These are phyloP conservation scores for Eucalyptus regnans DNA, from an alignment of 345 rosid genomes.

Conservation along the genomic window DNA sequence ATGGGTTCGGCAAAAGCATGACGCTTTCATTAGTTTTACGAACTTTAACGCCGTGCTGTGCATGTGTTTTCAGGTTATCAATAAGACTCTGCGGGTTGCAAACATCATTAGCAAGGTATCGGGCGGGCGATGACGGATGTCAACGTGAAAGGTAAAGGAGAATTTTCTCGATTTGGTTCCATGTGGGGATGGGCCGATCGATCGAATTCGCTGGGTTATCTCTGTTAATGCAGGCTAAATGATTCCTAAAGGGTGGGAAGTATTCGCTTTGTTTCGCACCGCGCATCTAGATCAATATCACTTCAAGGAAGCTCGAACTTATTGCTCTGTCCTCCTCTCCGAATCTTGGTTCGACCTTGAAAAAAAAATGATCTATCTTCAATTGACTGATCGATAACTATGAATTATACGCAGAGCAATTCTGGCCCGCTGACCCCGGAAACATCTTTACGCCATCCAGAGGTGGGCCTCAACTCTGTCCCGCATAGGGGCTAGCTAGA, in stretches of 20 bases:
- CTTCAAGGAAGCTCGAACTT: constrained; percentile 78
- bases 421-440: background rate
- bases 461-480: constrained; percentile 8
- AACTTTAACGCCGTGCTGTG: too few relatives aligned
- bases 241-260: constrained; percentile 91
- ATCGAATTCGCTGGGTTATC: background rate
- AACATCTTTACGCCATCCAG: constrained; percentile 8
- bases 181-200: background rate
- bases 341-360: background rate
- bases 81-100: too few relatives aligned
- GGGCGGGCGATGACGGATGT: constrained; percentile 67
- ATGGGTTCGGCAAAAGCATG: too few relatives aligned
- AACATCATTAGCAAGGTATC: constrained; percentile 13
- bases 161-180: background rate
- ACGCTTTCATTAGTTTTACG: background rate
- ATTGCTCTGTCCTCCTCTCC: background rate
- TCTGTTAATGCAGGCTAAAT: constrained; percentile 37
- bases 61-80: too few relatives aligned
- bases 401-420: background rate
- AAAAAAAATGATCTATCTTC: background rate
- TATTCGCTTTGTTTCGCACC: constrained; percentile 85
- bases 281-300: constrained; percentile 72
- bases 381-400: background rate
- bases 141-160: constrained; percentile 47
- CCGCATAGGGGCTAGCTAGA: constrained; percentile 11